A percentile compares a stretch with the other conserved stretches of the same genome.
Conservation (phyloP, 352 stramenopile genomes). For the Hyaloperonospora brassicae region DNA sequence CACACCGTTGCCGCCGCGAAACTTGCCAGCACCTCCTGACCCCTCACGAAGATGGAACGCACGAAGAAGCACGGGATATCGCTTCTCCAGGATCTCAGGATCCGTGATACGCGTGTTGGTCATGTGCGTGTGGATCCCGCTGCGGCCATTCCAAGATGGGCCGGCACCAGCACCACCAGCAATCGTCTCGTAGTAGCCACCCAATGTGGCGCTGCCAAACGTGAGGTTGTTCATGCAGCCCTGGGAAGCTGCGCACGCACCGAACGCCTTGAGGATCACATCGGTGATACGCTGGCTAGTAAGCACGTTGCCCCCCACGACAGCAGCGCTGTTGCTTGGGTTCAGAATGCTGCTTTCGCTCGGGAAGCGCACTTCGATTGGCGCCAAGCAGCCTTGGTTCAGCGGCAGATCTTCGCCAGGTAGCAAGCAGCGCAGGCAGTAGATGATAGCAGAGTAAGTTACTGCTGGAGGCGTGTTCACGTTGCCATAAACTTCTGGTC, state of each 20-base stretch:
- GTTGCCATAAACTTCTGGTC: slow-evolving; percentile 96
- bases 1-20: slow-evolving; percentile 92
- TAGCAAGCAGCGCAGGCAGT: slow-evolving; percentile 95
- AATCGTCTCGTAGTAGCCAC: slow-evolving; percentile 99
- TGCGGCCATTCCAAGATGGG: slow-evolving; percentile 93
- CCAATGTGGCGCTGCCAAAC: slow-evolving; percentile 92
- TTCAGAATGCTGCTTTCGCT: slow-evolving; percentile 90
- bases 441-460: slow-evolving; percentile 98
- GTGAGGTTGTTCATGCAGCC: slow-evolving; percentile 99
- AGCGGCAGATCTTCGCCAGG: slow-evolving; percentile 91
- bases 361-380: slow-evolving; percentile 95
- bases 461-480: slow-evolving; percentile 97
- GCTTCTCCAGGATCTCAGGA: slow-evolving; percentile 97
- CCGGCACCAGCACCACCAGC: slow-evolving; percentile 94
- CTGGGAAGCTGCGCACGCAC: slow-evolving; percentile 93
- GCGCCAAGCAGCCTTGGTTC: slow-evolving; percentile 95
- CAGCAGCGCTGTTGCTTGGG: slow-evolving; percentile 90
- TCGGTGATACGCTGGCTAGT: slow-evolving; percentile 97
- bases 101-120: slow-evolving; percentile 99
- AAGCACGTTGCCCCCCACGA: slow-evolving; percentile 97
- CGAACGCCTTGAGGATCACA: slow-evolving; percentile 96
- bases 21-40: slow-evolving; percentile 88
- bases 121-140: slow-evolving; percentile 98
- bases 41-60: slow-evolving; percentile 78
- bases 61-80: slow-evolving; percentile 87